Evolutionary conservation across 1,284 basidiomycete genomes (phyloP).

Genomic region (Puccinia novopanici): DNA sequence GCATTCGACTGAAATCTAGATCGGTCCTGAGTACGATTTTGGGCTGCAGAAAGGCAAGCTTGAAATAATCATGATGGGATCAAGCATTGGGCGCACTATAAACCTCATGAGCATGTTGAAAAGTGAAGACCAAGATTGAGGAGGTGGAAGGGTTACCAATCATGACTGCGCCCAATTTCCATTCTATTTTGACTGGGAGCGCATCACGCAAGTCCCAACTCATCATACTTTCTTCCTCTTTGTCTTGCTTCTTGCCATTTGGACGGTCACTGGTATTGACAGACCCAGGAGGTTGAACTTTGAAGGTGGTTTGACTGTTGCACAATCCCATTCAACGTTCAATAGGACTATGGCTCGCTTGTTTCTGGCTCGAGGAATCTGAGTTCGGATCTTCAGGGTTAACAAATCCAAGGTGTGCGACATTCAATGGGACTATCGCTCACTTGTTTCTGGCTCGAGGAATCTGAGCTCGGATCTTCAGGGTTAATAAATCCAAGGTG

Average conservation of each 20-base stretch:
- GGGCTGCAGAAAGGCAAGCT: conserved; percentile 70
- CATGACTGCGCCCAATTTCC: conserved; percentile 14
- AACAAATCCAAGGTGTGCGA: conserved; percentile 67
- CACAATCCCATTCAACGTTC: conserved; percentile 35
- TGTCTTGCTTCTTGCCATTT: neutral
- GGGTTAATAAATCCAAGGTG: conserved; percentile 65
- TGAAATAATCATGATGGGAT: conserved; percentile 73
- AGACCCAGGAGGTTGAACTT: conserved; percentile 30
- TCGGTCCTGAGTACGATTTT: conserved; percentile 74
- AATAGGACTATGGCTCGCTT: conserved; percentile 53
- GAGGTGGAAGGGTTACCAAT: conserved; percentile 23
- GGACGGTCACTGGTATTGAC: conserved; percentile 7
- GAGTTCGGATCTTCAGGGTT: conserved; percentile 22
- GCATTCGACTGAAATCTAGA: conserved; percentile 70
- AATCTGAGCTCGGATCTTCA: conserved; percentile 31
- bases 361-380: conserved; percentile 56
- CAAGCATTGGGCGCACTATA: conserved; percentile 65
- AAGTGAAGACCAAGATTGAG: conserved; percentile 17
- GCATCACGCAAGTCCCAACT: conserved; percentile 14
- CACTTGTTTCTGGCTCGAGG: conserved; percentile 58
- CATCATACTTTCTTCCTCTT: conserved; percentile 32
- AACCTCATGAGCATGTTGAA: conserved; percentile 11
- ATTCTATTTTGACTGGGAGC: conserved; percentile 43
- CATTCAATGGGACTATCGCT: conserved; percentile 48
- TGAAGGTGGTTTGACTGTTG: conserved; percentile 51